Evolutionary conservation across 495 filamentous ascomycete species (phyloP), one percentile per base, ranked within the genome.

Genomic region (Penicillium lagena): DNA sequence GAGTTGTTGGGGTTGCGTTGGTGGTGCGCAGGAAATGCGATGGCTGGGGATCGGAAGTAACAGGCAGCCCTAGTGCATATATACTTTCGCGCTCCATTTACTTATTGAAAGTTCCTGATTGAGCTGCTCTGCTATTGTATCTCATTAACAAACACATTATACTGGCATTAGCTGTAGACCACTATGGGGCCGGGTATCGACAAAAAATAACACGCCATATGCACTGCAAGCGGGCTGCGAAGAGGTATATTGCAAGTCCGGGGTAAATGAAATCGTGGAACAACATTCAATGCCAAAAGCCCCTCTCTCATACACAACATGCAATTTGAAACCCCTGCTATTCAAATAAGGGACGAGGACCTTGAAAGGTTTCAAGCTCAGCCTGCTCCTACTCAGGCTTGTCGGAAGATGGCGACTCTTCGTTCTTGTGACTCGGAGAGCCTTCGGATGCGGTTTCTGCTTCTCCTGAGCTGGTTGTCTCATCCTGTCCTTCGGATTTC

Each of bases 181-280:
- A 27, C 27, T 4, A 36, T 15, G 12, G 10, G 52, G 52, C 40
- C 53, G 58, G 58, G 58, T 61, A 61, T 61, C 58, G 58, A 53
- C 55, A 54, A 46, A 49, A 51, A 51, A 42, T 58, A 50, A 49
- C 51, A 57, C 42, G 29, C 40, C 42, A 38, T 43, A 45, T 45
- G 42, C 22, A 35, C 33, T 43, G 9, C 40, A 45, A 34, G 43
- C 43, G 46, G 32, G 13, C 32, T 30, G 40, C 35, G 15, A 27
- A 40, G 41, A 33, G 36, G 30, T 37, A 37, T 39, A 22, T 4
- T 22, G 22, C 4, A 22, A 22, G 22, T 22, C 22, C 22, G 4
- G 1, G 22, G 22, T 22, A 6, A 22, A 22, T 3, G 4, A 22
- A 6, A 22, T 22, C 22, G 22, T 22, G 22, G 22, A 22, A 22